These are phyloP conservation scores for Candida coquimbonensis DNA, from an alignment of 805 yeast genomes.

Conservation along the genomic window DNA sequence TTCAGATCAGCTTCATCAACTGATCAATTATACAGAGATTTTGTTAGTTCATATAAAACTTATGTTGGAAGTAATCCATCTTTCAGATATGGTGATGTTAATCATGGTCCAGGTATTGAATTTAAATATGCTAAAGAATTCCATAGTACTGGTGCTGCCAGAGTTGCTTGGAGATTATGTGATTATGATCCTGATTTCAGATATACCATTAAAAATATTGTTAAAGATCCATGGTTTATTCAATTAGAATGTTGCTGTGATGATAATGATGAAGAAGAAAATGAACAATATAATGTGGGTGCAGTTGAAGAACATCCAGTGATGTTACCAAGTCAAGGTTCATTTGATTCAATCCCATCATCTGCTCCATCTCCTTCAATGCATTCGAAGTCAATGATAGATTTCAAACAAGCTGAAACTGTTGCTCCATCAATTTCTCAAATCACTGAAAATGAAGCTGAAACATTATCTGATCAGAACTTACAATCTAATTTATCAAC, in stretches of 20 bases:
- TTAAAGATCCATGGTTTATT: slow-evolving; percentile 59
- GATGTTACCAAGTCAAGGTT: neutral
- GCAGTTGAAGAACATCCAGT: slow-evolving; percentile 8
- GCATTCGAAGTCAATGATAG: slow-evolving; percentile 20
- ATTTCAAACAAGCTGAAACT: slow-evolving; percentile 6
- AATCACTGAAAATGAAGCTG: neutral
- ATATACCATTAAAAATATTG: slow-evolving; percentile 45
- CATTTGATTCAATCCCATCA: slow-evolving; percentile 6
- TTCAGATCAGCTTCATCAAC: slow-evolving; percentile 42
- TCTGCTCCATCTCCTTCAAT: slow-evolving; percentile 3
- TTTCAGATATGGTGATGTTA: slow-evolving; percentile 41
- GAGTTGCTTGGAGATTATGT: slow-evolving; percentile 68
- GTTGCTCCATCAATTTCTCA: neutral
- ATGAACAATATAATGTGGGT: neutral
- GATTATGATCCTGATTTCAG: slow-evolving; percentile 54
- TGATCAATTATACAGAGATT: slow-evolving; percentile 52
- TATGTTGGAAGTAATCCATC: slow-evolving; percentile 34
- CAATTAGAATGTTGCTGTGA: slow-evolving; percentile 52
- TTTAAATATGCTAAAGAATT: slow-evolving; percentile 61
- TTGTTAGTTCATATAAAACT: slow-evolving; percentile 38
- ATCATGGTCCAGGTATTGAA: slow-evolving; percentile 64
- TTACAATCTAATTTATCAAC: neutral
- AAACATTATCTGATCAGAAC: slow-evolving; percentile 2
- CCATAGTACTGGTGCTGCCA: slow-evolving; percentile 51
- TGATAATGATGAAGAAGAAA: slow-evolving; percentile 28